A percentile compares a stretch with the other conserved stretches of the same genome.
These are phyloP conservation scores for Pythium aquatile DNA, from an alignment of 352 stramenopile species.

Conservation along the genomic window DNA sequence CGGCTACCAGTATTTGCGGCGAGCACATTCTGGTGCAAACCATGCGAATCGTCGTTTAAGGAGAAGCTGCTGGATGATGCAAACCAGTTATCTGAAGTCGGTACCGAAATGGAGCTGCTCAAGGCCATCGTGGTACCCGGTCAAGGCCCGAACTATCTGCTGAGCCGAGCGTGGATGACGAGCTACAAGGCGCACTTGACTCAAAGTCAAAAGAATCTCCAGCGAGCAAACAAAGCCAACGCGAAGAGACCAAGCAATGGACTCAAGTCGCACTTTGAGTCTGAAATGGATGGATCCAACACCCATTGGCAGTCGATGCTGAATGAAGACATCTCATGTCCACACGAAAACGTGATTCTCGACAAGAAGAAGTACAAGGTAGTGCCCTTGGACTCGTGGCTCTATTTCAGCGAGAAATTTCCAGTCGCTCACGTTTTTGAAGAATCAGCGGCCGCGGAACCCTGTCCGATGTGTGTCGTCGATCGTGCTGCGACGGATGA, in stretches of 20 bases:
- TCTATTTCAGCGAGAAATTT: conserved; percentile 66
- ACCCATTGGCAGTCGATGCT: conserved; percentile 40
- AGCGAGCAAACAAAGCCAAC: conserved; percentile 25
- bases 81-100: conserved; percentile 47
- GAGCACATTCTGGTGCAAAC: conserved; percentile 41
- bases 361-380: conserved; percentile 68
- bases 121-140: conserved; percentile 35
- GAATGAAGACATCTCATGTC: conserved; percentile 77
- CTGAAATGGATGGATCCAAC: conserved; percentile 17
- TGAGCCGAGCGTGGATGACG: conserved; percentile 70
- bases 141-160: conserved; percentile 37
- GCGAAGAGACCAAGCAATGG: conserved; percentile 27
- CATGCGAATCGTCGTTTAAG: conserved; percentile 48
- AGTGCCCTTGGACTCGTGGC: conserved; percentile 53
- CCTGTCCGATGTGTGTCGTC: conserved; percentile 53
- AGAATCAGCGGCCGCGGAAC: conserved; percentile 27
- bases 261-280: conserved; percentile 24
- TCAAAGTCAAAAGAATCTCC: conserved; percentile 47
- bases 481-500: conserved; percentile 56
- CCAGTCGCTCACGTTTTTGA: conserved; percentile 36
- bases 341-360: conserved; percentile 60
- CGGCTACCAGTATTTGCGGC: conserved; percentile 38
- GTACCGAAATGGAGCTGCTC: conserved; percentile 49
- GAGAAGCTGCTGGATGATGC: conserved; percentile 55
- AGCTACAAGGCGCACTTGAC: conserved; percentile 69